Conservation (phyloP, 2,329 filamentous ascomycete genomes). For the Phyllosticta paracitricarpa region DNA sequence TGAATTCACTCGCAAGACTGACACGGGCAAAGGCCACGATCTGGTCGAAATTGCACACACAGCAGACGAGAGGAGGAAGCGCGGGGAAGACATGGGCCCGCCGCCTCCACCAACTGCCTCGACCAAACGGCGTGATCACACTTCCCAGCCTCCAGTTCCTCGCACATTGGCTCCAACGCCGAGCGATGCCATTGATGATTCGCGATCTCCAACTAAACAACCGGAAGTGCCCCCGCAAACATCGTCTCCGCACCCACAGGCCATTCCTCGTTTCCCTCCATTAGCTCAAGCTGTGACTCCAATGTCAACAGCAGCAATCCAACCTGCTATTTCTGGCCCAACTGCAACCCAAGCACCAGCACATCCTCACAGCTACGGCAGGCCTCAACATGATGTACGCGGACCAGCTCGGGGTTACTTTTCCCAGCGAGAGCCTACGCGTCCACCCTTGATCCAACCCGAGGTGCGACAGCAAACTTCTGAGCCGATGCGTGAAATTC, state of each 20-base stretch:
- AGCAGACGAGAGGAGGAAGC: slow-evolving; percentile 31
- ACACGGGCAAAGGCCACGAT: slow-evolving; percentile 31
- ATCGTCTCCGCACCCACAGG: slow-evolving; percentile 25
- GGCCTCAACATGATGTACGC: slow-evolving; percentile 15
- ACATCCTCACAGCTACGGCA: slow-evolving; percentile 12
- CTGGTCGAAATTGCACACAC: slow-evolving; percentile 32
- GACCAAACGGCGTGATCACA: slow-evolving; percentile 38
- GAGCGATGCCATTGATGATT: slow-evolving; percentile 32
- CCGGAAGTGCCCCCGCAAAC: slow-evolving; percentile 24
- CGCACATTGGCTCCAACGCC: slow-evolving; percentile 36
- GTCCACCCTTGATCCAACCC: slow-evolving; percentile 10
- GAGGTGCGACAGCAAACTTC: slow-evolving; percentile 19
- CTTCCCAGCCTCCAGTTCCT: slow-evolving; percentile 25
- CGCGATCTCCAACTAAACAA: slow-evolving; percentile 23
- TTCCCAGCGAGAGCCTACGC: slow-evolving; percentile 22
- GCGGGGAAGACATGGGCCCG: slow-evolving; percentile 37
- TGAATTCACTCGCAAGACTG: slow-evolving; percentile 38
- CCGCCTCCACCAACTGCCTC: slow-evolving; percentile 40
- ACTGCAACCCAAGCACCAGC: slow-evolving; percentile 5
- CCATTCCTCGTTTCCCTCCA: slow-evolving; percentile 21
- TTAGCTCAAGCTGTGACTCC: slow-evolving; percentile 23
- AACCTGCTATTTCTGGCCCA: slow-evolving; percentile 1
- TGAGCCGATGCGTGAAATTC: slow-evolving; percentile 1
- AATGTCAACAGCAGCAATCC: slow-evolving; percentile 3
- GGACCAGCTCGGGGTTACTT: slow-evolving; percentile 28